Evolutionary conservation across 148 eudicot genomes (phyloP), one percentile per base, ranked within the genome.

Genomic region (Heliamphora exappendiculata): DNA sequence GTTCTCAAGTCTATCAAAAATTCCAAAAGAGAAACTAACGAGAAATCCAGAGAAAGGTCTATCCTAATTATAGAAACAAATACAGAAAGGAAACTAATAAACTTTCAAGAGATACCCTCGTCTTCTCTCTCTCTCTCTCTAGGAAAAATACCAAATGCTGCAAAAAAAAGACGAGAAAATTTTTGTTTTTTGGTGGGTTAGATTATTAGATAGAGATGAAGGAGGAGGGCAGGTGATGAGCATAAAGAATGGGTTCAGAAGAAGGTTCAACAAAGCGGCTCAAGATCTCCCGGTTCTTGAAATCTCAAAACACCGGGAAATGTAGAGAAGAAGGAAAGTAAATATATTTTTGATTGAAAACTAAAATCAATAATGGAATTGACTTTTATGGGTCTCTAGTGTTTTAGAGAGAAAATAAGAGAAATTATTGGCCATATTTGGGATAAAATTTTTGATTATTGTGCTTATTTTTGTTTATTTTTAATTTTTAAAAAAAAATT

Each of bases 231-330:
- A 74, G 79, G 78, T 77, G 75, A 73, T 62, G 41, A 50, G 71
- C 82, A 76, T 76, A 76, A 69, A 73, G 67, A 79, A 72, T 20
- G 59, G 79, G 72, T 80, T 80, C 74, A 24, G 3, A 34, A n/a
- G 63, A 72, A 72, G 31, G 17, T 53, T 36, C 63, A 70, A 34
- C 33, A 19, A 53, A 34, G 4, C 42, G 22, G 69, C 19, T 17
- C 22, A 12, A 33, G 34, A 37, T 14, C 22, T 9, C 8, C 51
- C 51, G 47, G 34, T 59, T 59, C 34, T 28, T 16, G 4, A 59
- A 24, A 58, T 10, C 10, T 3, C n/a, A n/a, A n/a, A n/a, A n/a
- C n/a, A n/a, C n/a, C n/a, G n/a, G n/a, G n/a, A n/a, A n/a, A n/a
- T n/a, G n/a, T n/a, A n/a, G n/a, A n/a, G n/a, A n/a, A n/a, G n/a